These are phyloP conservation scores for Cystobasidiaceae sp. DNA, from an alignment of 1,284 basidiomycete species.

Conservation along the genomic window DNA sequence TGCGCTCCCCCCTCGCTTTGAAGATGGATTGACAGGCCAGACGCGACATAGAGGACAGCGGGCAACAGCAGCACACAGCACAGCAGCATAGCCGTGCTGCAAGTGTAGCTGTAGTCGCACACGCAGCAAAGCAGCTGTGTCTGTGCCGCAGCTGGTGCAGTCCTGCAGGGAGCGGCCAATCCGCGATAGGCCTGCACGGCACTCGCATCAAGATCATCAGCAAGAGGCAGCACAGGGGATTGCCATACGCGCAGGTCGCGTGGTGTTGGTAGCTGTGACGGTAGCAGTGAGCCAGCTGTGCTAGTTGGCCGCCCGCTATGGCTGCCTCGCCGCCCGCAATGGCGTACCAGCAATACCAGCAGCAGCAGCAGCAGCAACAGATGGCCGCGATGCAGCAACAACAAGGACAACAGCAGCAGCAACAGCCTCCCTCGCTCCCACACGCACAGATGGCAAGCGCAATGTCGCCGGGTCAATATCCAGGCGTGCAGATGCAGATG, in stretches of 20 bases:
- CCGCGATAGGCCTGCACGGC: neutral
- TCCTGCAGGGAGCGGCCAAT: no score
- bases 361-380: conserved; percentile 17
- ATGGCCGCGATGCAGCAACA: neutral
- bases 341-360: neutral
- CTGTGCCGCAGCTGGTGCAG: no score
- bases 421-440: neutral
- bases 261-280: neutral
- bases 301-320: no score
- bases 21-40: no score
- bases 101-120: no score
- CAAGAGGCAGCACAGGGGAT: neutral
- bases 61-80: no score
- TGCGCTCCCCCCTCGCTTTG: no score
- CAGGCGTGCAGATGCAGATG: neutral
- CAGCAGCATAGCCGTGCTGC: no score
- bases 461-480: neutral
- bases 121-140: no score
- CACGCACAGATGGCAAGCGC: neutral
- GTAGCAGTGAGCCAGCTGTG: no score
- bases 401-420: conserved; percentile 8
- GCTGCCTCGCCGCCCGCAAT: no score
- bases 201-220: neutral
- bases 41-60: no score
- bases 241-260: neutral